A percentile compares a stretch with the other conserved stretches of the same genome.
These are phyloP conservation scores for Cinnamomum micranthum DNA, from an alignment of 164 flowering plant species.

Conservation along the genomic window DNA sequence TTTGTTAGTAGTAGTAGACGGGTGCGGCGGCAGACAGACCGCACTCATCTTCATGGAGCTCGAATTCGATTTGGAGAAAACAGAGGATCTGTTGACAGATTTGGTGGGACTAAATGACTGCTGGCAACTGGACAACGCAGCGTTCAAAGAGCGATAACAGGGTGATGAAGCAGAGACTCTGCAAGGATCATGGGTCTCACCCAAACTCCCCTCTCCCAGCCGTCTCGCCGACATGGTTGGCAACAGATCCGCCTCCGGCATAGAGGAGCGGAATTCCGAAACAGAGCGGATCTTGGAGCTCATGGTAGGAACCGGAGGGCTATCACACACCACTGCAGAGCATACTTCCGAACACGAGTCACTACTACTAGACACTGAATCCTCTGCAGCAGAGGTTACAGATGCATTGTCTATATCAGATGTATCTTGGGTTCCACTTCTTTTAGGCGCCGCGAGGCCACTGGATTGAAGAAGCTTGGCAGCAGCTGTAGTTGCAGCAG, in stretches of 20 bases:
- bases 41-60: conserved; percentile 5
- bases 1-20: conserved; percentile 12
- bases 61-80: conserved; percentile 9
- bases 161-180: conserved; percentile 18
- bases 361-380: neutral
- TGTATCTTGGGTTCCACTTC: conserved; percentile 2
- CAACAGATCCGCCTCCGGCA: conserved; percentile 23
- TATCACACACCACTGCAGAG: conserved; percentile 8
- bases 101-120: conserved; percentile 18
- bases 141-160: conserved; percentile 24
- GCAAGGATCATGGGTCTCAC: conserved; percentile 3
- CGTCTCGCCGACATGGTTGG: conserved; percentile 19
- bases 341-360: conserved; percentile 11
- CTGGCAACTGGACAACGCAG: conserved; percentile 17
- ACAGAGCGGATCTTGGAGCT: conserved; percentile 8
- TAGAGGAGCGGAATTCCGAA: conserved; percentile 25
- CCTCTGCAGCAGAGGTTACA: neutral
- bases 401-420: neutral
- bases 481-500: conserved; percentile 20
- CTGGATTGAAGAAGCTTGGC: conserved; percentile 25
- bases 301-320: conserved; percentile 16
- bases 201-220: conserved; percentile 5
- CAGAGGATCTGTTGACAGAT: conserved; percentile 14
- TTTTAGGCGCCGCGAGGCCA: neutral
- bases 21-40: conserved; percentile 25